Base-by-base conservation (phyloP, 805 yeast species). In the Kluyveromyces siamensis region DNA sequence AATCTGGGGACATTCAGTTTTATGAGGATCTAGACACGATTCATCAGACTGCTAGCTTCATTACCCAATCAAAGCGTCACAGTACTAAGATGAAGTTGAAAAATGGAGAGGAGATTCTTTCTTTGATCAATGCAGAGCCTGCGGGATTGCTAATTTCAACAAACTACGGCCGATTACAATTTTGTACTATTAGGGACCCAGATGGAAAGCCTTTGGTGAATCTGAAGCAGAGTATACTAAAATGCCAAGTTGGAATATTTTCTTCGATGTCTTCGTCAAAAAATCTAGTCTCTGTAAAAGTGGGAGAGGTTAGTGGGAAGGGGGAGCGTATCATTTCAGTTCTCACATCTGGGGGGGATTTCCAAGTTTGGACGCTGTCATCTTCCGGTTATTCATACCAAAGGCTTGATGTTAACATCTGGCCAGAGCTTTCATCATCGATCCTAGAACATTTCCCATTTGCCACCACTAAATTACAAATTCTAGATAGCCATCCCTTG, bases 91-190 rank as follows among this genome's bases (percentile, higher is more conserved):
- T 65, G 37, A 56, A 53, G 21, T 45, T 63, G 16, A 55, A 56
- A 30, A 58, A 57, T 17, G 47, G 52, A 21, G 97, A 90, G 60
- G 60, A 62, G 30, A 69, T 88, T 16, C 76, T 80, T 1, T 56
- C 72, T 37, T 74, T 83, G 1, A 77, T 79, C 48, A 76, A 76
- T 51, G 72, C 83, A 10, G 87, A 81, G 53, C 90, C 93, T 0
- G 79, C 84, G 1, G 96, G 96, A 2, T 70, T 87, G 5, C 71
- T 83, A 0, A 59, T 84, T 8, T 77, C 88, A 8, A 87, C 96
- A 0, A 77, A 85, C 3, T 69, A 76, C 52, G 87, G 87, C 21
- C 72, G 90, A 51, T 77, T 83, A 40, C 62, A 83, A 6, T 69
- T 86, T 40, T 59, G 87, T 2, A 71, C 82, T 0, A 68, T 89